A percentile compares a stretch with the other conserved stretches of the same genome.
These are phyloP conservation scores for Dothideomycetidae sp. DNA, from an alignment of 2,329 filamentous ascomycete species.

Conservation along the genomic window DNA sequence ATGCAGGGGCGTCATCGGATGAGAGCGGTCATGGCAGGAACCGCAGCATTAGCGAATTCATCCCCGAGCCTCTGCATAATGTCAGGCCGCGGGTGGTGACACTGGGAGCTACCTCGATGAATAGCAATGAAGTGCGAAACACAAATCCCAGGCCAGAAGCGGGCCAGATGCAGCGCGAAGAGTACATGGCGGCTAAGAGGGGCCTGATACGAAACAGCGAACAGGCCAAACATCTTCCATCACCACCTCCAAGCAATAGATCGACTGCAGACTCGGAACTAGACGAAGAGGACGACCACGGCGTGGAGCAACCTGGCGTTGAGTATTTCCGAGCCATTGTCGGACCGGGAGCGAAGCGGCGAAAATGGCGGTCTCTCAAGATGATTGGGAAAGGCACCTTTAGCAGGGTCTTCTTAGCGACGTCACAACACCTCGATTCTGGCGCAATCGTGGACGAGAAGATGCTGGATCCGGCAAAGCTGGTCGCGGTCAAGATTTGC, in stretches of 20 bases:
- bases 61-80: conserved; percentile 54
- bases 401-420: conserved; percentile 83
- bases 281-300: conserved; percentile 31
- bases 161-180: conserved; percentile 54
- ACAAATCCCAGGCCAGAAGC: conserved; percentile 15
- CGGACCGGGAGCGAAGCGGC: conserved; percentile 61
- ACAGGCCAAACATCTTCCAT: conserved; percentile 39
- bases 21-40: conserved; percentile 46
- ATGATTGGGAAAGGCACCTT: conserved; percentile 87
- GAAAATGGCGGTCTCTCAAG: conserved; percentile 67
- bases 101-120: conserved; percentile 37
- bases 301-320: conserved; percentile 18
- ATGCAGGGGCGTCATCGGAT: conserved; percentile 16
- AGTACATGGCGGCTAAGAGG: conserved; percentile 63
- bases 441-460: conserved; percentile 27
- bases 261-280: conserved; percentile 42
- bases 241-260: conserved; percentile 64
- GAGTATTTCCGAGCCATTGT: conserved; percentile 31
- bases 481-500: conserved; percentile 91
- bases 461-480: conserved; percentile 51
- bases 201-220: conserved; percentile 44
- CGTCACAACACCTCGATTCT: conserved; percentile 48
- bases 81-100: conserved; percentile 57
- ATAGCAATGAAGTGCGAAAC: conserved; percentile 4
- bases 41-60: conserved; percentile 79